phyloP scores from a whole-genome alignment of 2,329 filamentous ascomycete genomes.

The Aureobasidium lini region DNA sequence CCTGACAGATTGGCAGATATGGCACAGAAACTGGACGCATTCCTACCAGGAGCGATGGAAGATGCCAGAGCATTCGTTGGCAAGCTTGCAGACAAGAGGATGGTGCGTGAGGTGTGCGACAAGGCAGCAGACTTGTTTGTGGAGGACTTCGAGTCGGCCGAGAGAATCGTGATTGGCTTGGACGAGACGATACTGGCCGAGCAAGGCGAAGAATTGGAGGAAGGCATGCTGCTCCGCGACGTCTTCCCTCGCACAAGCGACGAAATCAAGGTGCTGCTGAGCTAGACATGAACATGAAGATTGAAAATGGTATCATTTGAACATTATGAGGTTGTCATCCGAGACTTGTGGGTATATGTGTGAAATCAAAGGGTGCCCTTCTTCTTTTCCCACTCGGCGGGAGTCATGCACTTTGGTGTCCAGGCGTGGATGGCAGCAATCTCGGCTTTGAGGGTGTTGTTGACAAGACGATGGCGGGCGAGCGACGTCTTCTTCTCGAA shows the following conservation, averaged over 20 bases:
- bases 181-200: constrained; percentile 43
- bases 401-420: constrained; percentile 90
- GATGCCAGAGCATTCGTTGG: constrained; percentile 80
- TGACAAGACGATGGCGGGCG: constrained; percentile 79
- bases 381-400: constrained; percentile 77
- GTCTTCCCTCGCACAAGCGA: constrained; percentile 57
- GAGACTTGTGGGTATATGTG: background rate
- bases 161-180: constrained; percentile 51
- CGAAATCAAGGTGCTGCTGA: constrained; percentile 57
- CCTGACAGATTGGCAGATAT: constrained; percentile 54
- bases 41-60: constrained; percentile 85
- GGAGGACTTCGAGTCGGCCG: constrained; percentile 68
- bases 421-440: constrained; percentile 90
- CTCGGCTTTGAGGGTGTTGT: constrained; percentile 73
- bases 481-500: constrained; percentile 57
- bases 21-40: constrained; percentile 76
- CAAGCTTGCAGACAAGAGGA: constrained; percentile 60
- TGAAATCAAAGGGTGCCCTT: constrained; percentile 26
- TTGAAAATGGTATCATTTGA: constrained; percentile 2
- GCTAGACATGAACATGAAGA: constrained; percentile 31
- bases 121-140: constrained; percentile 80
- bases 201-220: constrained; percentile 29
- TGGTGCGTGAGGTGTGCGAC: constrained; percentile 71
- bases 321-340: background rate
- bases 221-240: constrained; percentile 40